A percentile compares a stretch with the other conserved stretches of the same genome.
Conservation (phyloP, 345 rosid genomes). For the Draba incana region DNA sequence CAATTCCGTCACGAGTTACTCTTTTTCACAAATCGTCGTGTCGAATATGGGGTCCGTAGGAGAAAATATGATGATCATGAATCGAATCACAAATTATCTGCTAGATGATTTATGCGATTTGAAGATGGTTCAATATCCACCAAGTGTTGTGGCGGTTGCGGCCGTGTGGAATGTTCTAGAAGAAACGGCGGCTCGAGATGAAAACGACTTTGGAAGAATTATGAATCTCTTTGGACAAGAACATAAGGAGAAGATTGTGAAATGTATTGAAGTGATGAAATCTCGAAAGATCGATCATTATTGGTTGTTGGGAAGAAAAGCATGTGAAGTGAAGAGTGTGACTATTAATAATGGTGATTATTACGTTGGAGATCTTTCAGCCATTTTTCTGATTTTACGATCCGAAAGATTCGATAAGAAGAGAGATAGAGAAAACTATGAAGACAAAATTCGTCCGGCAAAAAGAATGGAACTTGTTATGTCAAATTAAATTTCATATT, state of each 20-base stretch:
- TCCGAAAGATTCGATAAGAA: conserved; percentile 41
- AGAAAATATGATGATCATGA: not conserved
- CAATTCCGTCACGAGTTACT: conserved; percentile 51
- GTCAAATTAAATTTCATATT: conserved; percentile 1
- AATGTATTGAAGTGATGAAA: conserved; percentile 18
- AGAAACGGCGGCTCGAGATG: conserved; percentile 10
- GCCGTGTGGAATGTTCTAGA: conserved; percentile 51
- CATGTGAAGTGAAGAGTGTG: not conserved
- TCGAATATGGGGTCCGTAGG: conserved; percentile 27
- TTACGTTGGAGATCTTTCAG: conserved; percentile 45
- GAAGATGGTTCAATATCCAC: conserved; percentile 50
- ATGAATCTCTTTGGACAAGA: conserved; percentile 30
- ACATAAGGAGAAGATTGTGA: conserved; percentile 11
- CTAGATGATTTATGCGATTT: conserved; percentile 51
- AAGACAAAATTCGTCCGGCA: conserved; percentile 5
- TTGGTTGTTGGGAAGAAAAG: too few relatives aligned
- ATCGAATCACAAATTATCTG: conserved; percentile 49
- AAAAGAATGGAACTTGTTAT: conserved; percentile 15
- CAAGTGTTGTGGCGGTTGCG: conserved; percentile 56
- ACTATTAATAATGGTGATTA: conserved; percentile 34
- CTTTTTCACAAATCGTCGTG: conserved; percentile 53
- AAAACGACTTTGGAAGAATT: not conserved
- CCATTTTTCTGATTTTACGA: conserved; percentile 38
- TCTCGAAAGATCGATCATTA: not conserved
- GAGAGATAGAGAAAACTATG: conserved; percentile 37